Base-by-base conservation (phyloP, 176 grass and related monocot species). In the Elaeis guineensis region DNA sequence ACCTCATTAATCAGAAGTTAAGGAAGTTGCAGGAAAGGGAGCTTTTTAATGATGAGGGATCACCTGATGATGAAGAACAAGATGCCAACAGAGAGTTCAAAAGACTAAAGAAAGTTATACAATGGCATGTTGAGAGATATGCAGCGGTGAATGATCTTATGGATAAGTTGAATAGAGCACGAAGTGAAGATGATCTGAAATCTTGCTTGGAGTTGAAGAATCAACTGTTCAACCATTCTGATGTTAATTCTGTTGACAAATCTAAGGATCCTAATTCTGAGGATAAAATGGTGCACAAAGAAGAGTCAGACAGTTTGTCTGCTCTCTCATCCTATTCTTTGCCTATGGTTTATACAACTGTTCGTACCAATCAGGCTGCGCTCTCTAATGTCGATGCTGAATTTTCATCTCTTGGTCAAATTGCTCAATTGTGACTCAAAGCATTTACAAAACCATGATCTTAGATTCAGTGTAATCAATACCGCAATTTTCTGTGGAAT, bases 1-100 rank as follows among this genome's bases (percentile, higher is more conserved):
- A 52, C 56, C 63, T 85, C 24, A 51, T 98, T 49, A 73, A 73
- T 24, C 72, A 89, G 64, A 98, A 98, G 70, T 71, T 98, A 67
- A 79, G 72, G 70, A 74, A 80, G 23, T 64, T 92, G 54, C 53
- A 21, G 3, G 79, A 75, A 49, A 78, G 4, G 53, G 62, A 80
- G 25, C 61, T 64, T 25, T 39, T 7, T 48, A 17, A 20, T 16
- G 64, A 79, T 77, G 82, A 79, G 56, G 64, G 29, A 12, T 67
- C 21, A 14, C 62, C 72, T 18, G 63, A 73, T 54, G 64, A 59
- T 30, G 59, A 76, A 48, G 73, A 69, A 49, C 17, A 57, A 32
- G 78, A 84, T 57, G 73, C 71, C 55, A 55, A 66, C 51, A 60
- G 14, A 24, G 48, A 61, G 55, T 62, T 16, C 5, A 55, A 55